phyloP scores from a whole-genome alignment of 768 basidiomycete genomes.

The Mycena vulgaris region DNA sequence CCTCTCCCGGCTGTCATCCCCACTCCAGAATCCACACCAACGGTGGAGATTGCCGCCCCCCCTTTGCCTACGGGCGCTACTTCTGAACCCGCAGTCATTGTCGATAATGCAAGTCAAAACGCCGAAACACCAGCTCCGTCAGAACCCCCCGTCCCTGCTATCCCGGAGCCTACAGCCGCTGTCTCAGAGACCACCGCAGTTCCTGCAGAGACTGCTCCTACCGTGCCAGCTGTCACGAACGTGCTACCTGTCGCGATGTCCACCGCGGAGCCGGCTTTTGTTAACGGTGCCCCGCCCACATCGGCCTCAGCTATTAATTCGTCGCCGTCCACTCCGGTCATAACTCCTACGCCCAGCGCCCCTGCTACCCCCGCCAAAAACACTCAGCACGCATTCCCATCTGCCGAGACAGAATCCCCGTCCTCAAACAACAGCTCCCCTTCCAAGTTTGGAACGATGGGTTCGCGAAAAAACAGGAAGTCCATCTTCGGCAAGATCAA shows the following conservation, averaged over 20 bases:
- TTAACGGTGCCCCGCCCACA: conserved; percentile 5
- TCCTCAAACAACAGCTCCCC: conserved; percentile 44
- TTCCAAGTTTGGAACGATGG: conserved; percentile 53
- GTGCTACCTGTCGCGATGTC: background rate
- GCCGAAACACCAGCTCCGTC: conserved; percentile 19
- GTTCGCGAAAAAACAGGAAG: conserved; percentile 64
- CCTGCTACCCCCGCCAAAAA: conserved; percentile 41
- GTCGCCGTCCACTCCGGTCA: conserved; percentile 25
- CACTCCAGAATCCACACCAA: background rate
- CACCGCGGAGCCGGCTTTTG: background rate
- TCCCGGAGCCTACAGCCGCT: background rate
- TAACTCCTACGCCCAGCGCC: conserved; percentile 36
- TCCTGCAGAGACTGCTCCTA: background rate
- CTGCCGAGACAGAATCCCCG: conserved; percentile 36
- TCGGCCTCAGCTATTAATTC: background rate
- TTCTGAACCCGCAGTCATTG: conserved; percentile 5
- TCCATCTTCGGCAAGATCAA: conserved; percentile 72
- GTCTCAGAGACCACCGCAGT: background rate
- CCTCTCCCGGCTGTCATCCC: conserved; percentile 15
- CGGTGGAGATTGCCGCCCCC: background rate
- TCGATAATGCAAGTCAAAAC: conserved; percentile 19
- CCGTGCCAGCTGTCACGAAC: conserved; percentile 1
- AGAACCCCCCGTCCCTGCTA: background rate
- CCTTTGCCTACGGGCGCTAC: background rate
- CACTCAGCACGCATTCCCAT: conserved; percentile 45